Evolutionary conservation across 2,329 filamentous ascomycete genomes (phyloP).

Genomic region (Ophiobolus disseminans): DNA sequence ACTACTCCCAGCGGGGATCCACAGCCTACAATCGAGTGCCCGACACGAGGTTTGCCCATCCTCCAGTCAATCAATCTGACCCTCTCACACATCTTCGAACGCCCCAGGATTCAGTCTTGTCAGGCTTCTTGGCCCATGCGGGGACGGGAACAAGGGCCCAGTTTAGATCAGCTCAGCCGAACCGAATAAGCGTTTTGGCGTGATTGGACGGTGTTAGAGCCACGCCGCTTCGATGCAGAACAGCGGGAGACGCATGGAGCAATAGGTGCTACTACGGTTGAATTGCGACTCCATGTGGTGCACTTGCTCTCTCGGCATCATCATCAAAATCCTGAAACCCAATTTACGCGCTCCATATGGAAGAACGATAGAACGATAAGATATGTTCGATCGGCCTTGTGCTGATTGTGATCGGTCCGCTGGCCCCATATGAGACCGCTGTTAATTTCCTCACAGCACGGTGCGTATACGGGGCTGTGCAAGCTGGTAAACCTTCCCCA

Average conservation of each 20-base stretch:
- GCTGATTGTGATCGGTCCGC: neutral
- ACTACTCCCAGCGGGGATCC: neutral
- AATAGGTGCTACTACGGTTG: neutral
- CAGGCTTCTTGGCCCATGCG: slow-evolving; percentile 6
- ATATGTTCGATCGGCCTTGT: neutral
- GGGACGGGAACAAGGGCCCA: neutral
- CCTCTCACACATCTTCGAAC: neutral
- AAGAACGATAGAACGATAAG: neutral
- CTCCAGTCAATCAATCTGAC: slow-evolving; percentile 1
- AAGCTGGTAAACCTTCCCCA: neutral
- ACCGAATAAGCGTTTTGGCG: neutral
- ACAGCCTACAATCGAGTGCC: neutral
- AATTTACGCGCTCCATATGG: neutral
- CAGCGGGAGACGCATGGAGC: slow-evolving; percentile 1
- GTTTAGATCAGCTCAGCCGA: slow-evolving; percentile 7
- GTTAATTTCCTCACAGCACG: neutral
- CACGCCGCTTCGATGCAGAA: slow-evolving; percentile 4
- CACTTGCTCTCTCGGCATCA: neutral
- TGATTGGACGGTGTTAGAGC: slow-evolving; percentile 2
- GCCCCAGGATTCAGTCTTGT: slow-evolving; percentile 10
- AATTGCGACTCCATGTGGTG: slow-evolving; percentile 1
- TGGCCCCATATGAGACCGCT: neutral
- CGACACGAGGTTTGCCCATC: neutral
- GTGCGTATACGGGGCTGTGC: neutral
- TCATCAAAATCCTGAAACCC: neutral